These are phyloP conservation scores for Kodamaea ohmeri DNA, from an alignment of 1,139 yeast species.

Conservation along the genomic window DNA sequence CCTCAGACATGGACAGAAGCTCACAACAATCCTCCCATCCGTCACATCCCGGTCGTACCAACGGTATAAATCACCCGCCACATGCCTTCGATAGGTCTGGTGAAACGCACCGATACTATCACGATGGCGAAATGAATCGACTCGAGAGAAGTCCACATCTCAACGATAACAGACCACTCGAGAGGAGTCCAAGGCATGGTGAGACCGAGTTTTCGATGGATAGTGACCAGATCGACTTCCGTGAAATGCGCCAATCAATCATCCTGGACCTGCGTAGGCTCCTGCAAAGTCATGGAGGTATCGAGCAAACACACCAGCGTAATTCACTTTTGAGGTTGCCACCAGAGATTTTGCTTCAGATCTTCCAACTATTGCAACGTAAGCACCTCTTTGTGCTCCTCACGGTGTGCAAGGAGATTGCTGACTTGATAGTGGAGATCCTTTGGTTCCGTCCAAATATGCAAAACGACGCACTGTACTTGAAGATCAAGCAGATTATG, in stretches of 20 bases:
- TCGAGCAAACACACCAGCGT: constrained; percentile 15
- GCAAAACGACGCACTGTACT: constrained; percentile 52
- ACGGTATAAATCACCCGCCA: too few relatives aligned
- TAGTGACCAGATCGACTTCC: constrained; percentile 33
- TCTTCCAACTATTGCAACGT: constrained; percentile 65
- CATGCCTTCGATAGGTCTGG: too few relatives aligned
- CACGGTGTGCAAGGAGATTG: constrained; percentile 81
- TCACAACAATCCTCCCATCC: too few relatives aligned
- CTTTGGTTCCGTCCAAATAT: constrained; percentile 89
- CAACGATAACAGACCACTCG: too few relatives aligned
- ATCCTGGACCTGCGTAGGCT: constrained; percentile 18
- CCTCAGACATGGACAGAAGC: too few relatives aligned
- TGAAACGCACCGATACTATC: too few relatives aligned
- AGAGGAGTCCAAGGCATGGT: too few relatives aligned
- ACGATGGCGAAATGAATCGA: too few relatives aligned
- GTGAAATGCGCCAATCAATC: constrained; percentile 37
- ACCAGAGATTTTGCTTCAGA: constrained; percentile 71
- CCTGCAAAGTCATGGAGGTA: constrained; percentile 13
- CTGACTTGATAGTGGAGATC: constrained; percentile 72
- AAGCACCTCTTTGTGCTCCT: constrained; percentile 68
- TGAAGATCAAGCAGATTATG: constrained; percentile 56
- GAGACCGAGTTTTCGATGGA: constrained; percentile 30
- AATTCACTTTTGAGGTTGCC: constrained; percentile 64
- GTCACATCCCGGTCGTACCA: too few relatives aligned
- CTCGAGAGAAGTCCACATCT: too few relatives aligned